phyloP scores from a whole-genome alignment of 331 rosid genomes.

The Dryas integrifolia region DNA sequence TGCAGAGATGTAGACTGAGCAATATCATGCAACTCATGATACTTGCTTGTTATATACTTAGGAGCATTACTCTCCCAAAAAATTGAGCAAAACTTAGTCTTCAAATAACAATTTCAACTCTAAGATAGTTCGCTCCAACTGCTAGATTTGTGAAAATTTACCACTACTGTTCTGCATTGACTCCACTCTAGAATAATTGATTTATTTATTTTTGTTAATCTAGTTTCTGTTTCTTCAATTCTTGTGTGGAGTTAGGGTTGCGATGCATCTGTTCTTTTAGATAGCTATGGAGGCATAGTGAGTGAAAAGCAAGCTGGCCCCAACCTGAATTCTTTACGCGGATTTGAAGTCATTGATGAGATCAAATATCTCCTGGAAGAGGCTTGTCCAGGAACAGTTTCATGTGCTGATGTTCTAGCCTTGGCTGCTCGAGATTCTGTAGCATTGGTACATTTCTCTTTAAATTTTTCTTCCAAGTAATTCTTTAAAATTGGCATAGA shows the following conservation, averaged over 20 bases:
- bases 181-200: neutral
- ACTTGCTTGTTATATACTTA: no score
- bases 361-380: slow-evolving; percentile 62
- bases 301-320: slow-evolving; percentile 82
- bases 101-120: neutral
- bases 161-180: no score
- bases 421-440: slow-evolving; percentile 87
- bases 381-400: slow-evolving; percentile 75
- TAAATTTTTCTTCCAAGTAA: no score
- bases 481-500: no score
- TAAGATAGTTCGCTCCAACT: neutral
- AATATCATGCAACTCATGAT: no score
- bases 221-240: neutral
- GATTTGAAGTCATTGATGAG: slow-evolving; percentile 68
- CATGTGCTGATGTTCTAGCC: slow-evolving; percentile 88
- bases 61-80: no score
- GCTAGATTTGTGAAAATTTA: neutral
- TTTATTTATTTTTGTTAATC: neutral
- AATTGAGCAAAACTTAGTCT: no score
- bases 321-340: slow-evolving; percentile 64
- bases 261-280: slow-evolving; percentile 83
- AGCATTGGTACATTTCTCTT: slow-evolving; percentile 33
- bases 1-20: no score
- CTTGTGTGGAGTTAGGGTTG: slow-evolving; percentile 57
- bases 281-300: slow-evolving; percentile 50